Percentiles rank a stretch among this genome's conserved stretches.
Conservation (phyloP, 2,329 filamentous ascomycete species). For the Epichloe uncinata region DNA sequence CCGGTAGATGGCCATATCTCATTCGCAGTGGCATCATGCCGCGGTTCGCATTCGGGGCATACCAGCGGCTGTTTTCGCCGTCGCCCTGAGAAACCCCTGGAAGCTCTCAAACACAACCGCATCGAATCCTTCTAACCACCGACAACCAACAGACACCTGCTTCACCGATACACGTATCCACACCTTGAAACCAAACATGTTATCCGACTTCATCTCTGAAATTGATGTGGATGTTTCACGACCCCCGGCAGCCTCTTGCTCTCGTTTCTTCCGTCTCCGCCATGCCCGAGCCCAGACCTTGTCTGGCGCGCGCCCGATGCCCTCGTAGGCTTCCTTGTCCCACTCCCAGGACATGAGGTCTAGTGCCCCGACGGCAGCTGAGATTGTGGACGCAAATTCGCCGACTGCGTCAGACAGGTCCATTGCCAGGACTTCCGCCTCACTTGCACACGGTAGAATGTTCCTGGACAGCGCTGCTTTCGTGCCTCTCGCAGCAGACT, state of each 20-base stretch:
- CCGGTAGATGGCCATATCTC: too few species aligned
- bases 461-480: constrained; percentile 24
- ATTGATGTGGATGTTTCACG: neutral
- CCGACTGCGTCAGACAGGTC: constrained; percentile 29
- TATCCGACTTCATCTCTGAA: constrained; percentile 18
- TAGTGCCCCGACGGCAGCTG: constrained; percentile 37
- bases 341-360: constrained; percentile 52
- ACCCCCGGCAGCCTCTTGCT: constrained; percentile 29
- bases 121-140: constrained; percentile 61
- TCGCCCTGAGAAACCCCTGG: constrained; percentile 57
- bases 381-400: constrained; percentile 20
- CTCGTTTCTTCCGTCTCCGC: constrained; percentile 42
- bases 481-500: constrained; percentile 30
- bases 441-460: constrained; percentile 30
- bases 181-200: constrained; percentile 44
- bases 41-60: neutral
- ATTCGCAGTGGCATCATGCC: too few species aligned
- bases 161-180: constrained; percentile 27
- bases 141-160: constrained; percentile 35
- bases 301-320: constrained; percentile 48
- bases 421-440: constrained; percentile 29
- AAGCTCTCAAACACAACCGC: constrained; percentile 74
- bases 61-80: constrained; percentile 8
- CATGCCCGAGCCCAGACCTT: constrained; percentile 73
- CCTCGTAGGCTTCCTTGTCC: constrained; percentile 37